phyloP scores from a whole-genome alignment of 148 eudicot species.

The Heliosperma pusillum region DNA sequence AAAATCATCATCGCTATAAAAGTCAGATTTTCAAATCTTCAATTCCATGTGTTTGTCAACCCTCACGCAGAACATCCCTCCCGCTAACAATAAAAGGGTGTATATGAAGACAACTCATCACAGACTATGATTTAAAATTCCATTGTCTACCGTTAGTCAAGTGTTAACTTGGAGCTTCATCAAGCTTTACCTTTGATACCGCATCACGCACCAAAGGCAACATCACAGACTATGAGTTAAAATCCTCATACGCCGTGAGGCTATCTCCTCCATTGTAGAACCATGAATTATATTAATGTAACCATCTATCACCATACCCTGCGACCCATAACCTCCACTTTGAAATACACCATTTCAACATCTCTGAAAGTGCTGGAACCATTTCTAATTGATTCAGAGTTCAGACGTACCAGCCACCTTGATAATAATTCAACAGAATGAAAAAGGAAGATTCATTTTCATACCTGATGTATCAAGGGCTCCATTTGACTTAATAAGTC shows the following conservation, averaged over 20 bases:
- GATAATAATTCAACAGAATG: not conserved
- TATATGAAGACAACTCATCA: no score
- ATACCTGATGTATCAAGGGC: slow-evolving; percentile 94
- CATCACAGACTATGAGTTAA: no score
- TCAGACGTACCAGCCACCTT: not conserved
- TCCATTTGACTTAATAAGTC: slow-evolving; percentile 83
- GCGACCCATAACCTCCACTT: not conserved
- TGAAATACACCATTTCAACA: not conserved
- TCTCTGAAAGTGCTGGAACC: not conserved
- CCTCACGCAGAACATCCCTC: not conserved
- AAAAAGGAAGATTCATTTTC: not conserved
- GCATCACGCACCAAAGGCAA: no score
- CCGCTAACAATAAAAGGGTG: no score
- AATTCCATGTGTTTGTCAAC: not conserved
- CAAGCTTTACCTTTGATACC: no score
- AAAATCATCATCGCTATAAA: slow-evolving; percentile 1
- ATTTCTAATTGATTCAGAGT: not conserved
- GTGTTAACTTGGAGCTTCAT: no score
- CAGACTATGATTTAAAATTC: no score
- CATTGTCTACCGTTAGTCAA: no score
- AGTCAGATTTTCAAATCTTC: slow-evolving; percentile 1
- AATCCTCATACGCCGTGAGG: no score
- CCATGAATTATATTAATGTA: no score
- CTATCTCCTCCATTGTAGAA: no score
- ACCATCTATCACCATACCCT: not conserved